Base-by-base conservation (phyloP, 768 basidiomycete genomes). In the Gymnopilus junonius region DNA sequence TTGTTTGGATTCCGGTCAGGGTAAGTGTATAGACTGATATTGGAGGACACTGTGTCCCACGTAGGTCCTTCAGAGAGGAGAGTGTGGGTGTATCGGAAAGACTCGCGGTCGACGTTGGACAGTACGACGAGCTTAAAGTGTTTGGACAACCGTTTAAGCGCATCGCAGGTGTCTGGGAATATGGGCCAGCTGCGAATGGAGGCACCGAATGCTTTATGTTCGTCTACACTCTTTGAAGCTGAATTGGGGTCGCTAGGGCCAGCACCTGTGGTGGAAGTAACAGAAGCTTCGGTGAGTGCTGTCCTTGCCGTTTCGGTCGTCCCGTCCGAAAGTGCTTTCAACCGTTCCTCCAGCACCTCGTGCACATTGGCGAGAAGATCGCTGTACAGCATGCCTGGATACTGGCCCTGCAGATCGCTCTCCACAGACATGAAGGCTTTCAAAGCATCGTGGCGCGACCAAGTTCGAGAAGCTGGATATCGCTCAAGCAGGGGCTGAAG, bases 121-220 rank as follows among this genome's bases (percentile, higher is more conserved):
- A 93, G 80, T 5, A 92, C 88, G 62, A 87, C 81, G 62, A 93
- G 86, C 59, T 87, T 87, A 77, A 85, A 92, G 69, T 84, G 82
- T 59, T 80, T 78, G 37, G 88, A 80, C 55, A 93, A 84, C 29
- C 79, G 74, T 53, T 79, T 81, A 5, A 93, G 83, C 0, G 90
- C 91, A 15, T 75, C 73, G 61, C 79, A 73, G 8, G 87, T 89
- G 73, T 93, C 92, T 0, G 86, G 83, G 76, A 92, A 93, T 7
- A 86, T 78, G 2, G 78, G 77, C 91, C 91, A 93, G 35, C 81
- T 65, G 39, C 77, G 76, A 42, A 93, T 83, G 27, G 89, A 89
- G 42, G 79, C 71, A 7, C 85, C 89, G 62, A 92, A 93, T 6
- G 70, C 73, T n/a, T 69, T 74, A 39, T 86, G 83, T 4, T 74